Evolutionary conservation across 1,139 yeast species (phyloP).

Genomic region (Saccharomycopsis hybrid): DNA sequence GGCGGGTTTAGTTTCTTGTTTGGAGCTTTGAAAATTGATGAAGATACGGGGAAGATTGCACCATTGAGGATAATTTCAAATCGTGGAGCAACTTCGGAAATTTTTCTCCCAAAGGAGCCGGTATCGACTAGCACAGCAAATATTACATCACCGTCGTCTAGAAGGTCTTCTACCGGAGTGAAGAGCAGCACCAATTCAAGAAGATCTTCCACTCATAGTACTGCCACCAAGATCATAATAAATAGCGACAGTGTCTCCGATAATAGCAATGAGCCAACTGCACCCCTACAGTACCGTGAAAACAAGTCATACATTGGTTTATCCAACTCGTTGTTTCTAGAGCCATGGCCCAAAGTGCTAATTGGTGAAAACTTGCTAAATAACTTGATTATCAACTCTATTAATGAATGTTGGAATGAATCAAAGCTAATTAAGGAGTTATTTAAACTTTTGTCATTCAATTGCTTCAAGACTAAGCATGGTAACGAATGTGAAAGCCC

Average conservation of each 20-base stretch:
- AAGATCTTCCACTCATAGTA: too few relatives aligned
- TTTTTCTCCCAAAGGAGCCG: constrained; percentile 3
- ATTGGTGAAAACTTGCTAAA: constrained; percentile 19
- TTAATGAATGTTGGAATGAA: constrained; percentile 18
- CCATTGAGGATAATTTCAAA: constrained; percentile 17
- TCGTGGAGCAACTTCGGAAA: constrained; percentile 15
- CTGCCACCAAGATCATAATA: too few relatives aligned
- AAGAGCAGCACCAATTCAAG: too few relatives aligned
- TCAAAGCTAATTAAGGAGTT: constrained; percentile 12
- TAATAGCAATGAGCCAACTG: too few relatives aligned
- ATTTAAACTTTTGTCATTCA: constrained; percentile 18
- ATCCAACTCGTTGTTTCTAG: constrained; percentile 19
- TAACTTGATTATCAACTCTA: constrained; percentile 12
- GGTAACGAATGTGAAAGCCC: background rate
- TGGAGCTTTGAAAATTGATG: constrained; percentile 42
- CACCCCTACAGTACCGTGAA: background rate
- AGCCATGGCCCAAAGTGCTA: constrained; percentile 20
- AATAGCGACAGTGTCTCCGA: too few relatives aligned
- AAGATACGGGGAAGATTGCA: constrained; percentile 14
- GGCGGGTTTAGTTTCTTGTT: constrained; percentile 84
- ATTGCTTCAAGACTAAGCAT: constrained; percentile 11
- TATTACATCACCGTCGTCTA: too few relatives aligned
- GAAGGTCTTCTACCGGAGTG: too few relatives aligned
- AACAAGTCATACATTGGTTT: constrained; percentile 16
- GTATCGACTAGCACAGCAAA: too few relatives aligned